Conservation (phyloP, 2,329 filamentous ascomycete genomes). For the Fusarium illudens region DNA sequence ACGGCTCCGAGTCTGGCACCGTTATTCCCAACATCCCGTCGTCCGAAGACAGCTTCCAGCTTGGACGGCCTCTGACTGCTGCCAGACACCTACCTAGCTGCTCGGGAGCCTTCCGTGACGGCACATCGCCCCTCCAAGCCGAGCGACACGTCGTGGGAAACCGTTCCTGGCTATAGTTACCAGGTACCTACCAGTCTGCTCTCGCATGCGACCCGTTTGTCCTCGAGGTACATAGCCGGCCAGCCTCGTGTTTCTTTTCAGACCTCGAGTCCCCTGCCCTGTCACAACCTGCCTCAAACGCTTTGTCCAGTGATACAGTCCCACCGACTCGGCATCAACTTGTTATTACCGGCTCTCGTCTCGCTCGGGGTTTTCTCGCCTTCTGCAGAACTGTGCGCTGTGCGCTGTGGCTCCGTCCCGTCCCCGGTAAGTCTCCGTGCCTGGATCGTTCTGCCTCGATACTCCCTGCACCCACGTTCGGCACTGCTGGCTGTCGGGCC, state of each 20-base stretch:
- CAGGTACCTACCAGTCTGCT: conserved; percentile 5
- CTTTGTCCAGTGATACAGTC: conserved; percentile 13
- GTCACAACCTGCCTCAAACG: conserved; percentile 16
- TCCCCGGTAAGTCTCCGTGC: conserved; percentile 39
- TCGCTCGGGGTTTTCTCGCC: conserved; percentile 39
- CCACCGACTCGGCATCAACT: conserved; percentile 21
- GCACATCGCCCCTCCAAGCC: conserved; percentile 20
- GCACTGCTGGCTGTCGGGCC: conserved; percentile 35
- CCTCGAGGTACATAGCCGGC: conserved; percentile 27
- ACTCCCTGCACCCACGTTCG: conserved; percentile 35
- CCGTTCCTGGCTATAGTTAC: conserved; percentile 16
- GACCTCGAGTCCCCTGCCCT: conserved; percentile 2
- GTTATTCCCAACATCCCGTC: conserved; percentile 41
- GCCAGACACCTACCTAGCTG: conserved; percentile 8
- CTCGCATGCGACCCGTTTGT: conserved; percentile 26
- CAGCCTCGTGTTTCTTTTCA: conserved; percentile 23
- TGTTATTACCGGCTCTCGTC: conserved; percentile 11
- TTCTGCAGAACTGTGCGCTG: conserved; percentile 14
- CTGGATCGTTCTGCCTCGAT: conserved; percentile 19
- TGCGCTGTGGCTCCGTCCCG: conserved; percentile 20
- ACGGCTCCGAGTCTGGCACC: conserved; percentile 28
- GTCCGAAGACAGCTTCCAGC: conserved; percentile 33
- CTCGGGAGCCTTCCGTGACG: conserved; percentile 39
- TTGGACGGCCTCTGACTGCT: conserved; percentile 8
- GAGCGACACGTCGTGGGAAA: conserved; percentile 21